phyloP scores from a whole-genome alignment of 2,329 filamentous ascomycete genomes.

The Talaromyces sp. region DNA sequence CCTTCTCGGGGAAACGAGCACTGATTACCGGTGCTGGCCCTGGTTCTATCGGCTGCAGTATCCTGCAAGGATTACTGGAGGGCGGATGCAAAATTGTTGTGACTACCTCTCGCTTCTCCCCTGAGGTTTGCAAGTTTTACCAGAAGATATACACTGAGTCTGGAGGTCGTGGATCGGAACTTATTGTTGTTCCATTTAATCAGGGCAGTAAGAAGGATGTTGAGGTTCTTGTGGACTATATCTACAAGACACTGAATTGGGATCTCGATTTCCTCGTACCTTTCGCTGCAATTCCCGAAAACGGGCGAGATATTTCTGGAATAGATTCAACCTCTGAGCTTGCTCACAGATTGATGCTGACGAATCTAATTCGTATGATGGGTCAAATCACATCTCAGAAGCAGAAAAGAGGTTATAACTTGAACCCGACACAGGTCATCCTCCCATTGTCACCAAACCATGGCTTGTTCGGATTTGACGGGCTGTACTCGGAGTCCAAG shows the following conservation, averaged over 20 bases:
- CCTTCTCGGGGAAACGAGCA: background rate
- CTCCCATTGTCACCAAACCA: conserved; percentile 95
- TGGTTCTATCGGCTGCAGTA: conserved; percentile 93
- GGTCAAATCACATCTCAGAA: conserved; percentile 89
- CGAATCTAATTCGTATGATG: conserved; percentile 88
- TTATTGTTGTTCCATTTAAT: conserved; percentile 98
- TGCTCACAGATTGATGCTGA: conserved; percentile 97
- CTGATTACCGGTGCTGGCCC: conserved; percentile 74
- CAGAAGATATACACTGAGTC: conserved; percentile 83
- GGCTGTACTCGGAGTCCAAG: conserved; percentile 97
- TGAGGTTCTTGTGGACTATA: conserved; percentile 86
- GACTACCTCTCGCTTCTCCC: conserved; percentile 95
- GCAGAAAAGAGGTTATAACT: conserved; percentile 74
- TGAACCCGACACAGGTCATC: conserved; percentile 92
- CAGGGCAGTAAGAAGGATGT: conserved; percentile 98
- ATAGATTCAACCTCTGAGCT: conserved; percentile 97
- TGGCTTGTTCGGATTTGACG: conserved; percentile 95
- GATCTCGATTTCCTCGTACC: conserved; percentile 94
- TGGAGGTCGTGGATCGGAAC: conserved; percentile 86
- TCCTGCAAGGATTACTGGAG: conserved; percentile 89
- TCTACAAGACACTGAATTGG: conserved; percentile 82
- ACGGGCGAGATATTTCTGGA: conserved; percentile 81
- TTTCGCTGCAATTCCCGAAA: conserved; percentile 95
- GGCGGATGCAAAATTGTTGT: conserved; percentile 95
- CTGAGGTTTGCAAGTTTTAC: conserved; percentile 49